Percentiles rank a stretch among this genome's conserved stretches.
Evolutionary conservation across 306 rosid species (phyloP).

Genomic region (Erythrophleum fordii): DNA sequence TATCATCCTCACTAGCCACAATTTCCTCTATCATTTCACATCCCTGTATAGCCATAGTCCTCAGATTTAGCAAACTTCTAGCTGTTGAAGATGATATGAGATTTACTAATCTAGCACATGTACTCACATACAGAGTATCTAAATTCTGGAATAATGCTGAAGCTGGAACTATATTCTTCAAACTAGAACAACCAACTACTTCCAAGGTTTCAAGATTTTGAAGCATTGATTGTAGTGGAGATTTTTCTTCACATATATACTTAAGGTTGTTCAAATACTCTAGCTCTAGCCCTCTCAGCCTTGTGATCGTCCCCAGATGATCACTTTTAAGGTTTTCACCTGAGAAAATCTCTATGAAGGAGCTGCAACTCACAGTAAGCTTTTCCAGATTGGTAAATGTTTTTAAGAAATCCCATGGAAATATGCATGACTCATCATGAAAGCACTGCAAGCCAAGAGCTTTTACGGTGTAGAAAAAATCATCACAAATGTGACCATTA

Average conservation of each 20-base stretch:
- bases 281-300: background rate
- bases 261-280: background rate
- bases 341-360: background rate
- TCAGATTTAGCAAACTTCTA: no score
- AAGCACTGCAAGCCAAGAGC: background rate
- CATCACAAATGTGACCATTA: background rate
- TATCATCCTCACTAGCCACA: no score
- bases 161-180: background rate
- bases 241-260: background rate
- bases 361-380: background rate
- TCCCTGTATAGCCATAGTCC: no score
- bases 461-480: background rate
- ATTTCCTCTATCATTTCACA: no score
- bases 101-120: no score
- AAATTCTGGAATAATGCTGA: background rate
- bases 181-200: background rate
- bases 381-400: background rate
- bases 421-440: background rate
- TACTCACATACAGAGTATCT: no score
- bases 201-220: background rate
- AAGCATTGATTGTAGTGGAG: background rate
- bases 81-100: no score
- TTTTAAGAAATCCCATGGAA: background rate
- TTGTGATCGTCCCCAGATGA: background rate
- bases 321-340: background rate